These are phyloP conservation scores for Pseudomassariella vexata DNA, from an alignment of 2,329 filamentous ascomycete species.

Conservation along the genomic window DNA sequence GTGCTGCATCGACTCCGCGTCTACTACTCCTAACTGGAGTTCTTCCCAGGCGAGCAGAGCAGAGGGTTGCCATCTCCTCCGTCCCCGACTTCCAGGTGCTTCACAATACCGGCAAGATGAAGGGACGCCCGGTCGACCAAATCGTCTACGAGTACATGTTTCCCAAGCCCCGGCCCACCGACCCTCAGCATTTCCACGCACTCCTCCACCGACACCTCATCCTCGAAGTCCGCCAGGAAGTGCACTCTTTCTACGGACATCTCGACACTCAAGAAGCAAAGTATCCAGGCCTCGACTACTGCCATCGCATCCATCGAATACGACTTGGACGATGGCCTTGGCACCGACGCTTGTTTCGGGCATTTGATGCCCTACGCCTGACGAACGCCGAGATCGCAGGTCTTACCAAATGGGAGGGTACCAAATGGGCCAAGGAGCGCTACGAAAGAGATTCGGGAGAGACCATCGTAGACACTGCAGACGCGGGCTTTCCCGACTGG, in stretches of 20 bases:
- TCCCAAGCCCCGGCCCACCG: conserved; percentile 58
- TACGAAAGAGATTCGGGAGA: conserved; percentile 72
- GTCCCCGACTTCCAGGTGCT: too few relatives aligned
- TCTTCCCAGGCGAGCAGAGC: too few relatives aligned
- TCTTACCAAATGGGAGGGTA: conserved; percentile 78
- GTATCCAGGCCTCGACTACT: conserved; percentile 78
- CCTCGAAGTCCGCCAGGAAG: conserved; percentile 73
- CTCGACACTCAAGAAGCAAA: conserved; percentile 75
- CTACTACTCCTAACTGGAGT: too few relatives aligned
- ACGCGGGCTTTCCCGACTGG: conserved; percentile 61
- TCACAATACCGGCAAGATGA: conserved; percentile 54
- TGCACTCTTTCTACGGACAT: conserved; percentile 72
- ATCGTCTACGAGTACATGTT: conserved; percentile 72
- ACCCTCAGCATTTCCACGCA: conserved; percentile 65
- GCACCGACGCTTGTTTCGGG: conserved; percentile 70
- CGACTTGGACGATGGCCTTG: conserved; percentile 73
- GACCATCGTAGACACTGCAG: conserved; percentile 64
- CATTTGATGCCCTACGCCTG: conserved; percentile 64
- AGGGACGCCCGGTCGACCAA: conserved; percentile 63
- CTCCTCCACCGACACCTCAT: conserved; percentile 68
- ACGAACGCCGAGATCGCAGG: conserved; percentile 65
- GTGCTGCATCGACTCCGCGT: too few relatives aligned
- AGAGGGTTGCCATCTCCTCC: too few relatives aligned
- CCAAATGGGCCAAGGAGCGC: conserved; percentile 74
- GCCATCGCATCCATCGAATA: conserved; percentile 64